Evolutionary conservation across 2,329 filamentous ascomycete genomes (phyloP).

Genomic region (Fusarium sarcochroum): DNA sequence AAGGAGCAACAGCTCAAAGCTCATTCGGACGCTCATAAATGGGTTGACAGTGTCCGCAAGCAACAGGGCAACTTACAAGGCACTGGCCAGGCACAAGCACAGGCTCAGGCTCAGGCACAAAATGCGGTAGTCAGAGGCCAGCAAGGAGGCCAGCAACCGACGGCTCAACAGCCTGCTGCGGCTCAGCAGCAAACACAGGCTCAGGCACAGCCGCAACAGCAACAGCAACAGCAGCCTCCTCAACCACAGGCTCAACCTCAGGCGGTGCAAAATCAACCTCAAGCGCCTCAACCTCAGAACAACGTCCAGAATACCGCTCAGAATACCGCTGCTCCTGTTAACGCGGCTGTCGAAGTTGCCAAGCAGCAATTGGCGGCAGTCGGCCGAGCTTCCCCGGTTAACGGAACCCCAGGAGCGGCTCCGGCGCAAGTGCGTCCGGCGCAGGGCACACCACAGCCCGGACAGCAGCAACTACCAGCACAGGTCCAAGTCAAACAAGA

Average conservation of each 20-base stretch:
- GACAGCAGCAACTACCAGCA: slow-evolving; percentile 37
- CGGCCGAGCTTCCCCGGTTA: slow-evolving; percentile 50
- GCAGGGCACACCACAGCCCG: slow-evolving; percentile 45
- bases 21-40: slow-evolving; percentile 63
- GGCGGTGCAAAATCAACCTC: slow-evolving; percentile 34
- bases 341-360: slow-evolving; percentile 61
- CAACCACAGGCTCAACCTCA: slow-evolving; percentile 39
- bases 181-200: slow-evolving; percentile 32
- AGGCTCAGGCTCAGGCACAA: slow-evolving; percentile 29
- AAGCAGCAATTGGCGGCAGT: slow-evolving; percentile 57
- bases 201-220: slow-evolving; percentile 38
- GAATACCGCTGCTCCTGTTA: slow-evolving; percentile 56
- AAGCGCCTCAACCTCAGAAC: slow-evolving; percentile 42
- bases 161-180: slow-evolving; percentile 33
- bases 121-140: slow-evolving; percentile 34
- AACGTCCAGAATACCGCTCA: slow-evolving; percentile 51
- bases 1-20: slow-evolving; percentile 61
- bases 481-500: slow-evolving; percentile 53
- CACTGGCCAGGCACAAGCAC: slow-evolving; percentile 44
- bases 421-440: slow-evolving; percentile 50
- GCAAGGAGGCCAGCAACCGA: slow-evolving; percentile 42
- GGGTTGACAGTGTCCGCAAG: slow-evolving; percentile 63
- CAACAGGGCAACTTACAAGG: slow-evolving; percentile 57
- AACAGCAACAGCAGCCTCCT: slow-evolving; percentile 34
- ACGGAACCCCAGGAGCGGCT: slow-evolving; percentile 43